Base-by-base conservation (phyloP, 257 asterid species). In the Knoxia roxburghii region DNA sequence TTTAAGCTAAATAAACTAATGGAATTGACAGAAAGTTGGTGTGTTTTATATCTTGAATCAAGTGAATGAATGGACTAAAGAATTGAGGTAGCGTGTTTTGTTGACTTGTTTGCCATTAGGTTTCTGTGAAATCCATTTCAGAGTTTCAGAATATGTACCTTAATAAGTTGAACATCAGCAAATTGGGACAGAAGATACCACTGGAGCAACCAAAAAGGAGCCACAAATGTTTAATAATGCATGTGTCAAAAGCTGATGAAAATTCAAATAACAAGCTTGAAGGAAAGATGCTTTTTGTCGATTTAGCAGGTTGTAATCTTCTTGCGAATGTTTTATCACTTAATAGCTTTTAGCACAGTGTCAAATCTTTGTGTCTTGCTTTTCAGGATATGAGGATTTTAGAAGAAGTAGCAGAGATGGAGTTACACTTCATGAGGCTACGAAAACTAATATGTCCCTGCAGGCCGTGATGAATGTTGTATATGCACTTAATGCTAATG, bases 241-340 rank as follows among this genome's bases (percentile, higher is more conserved):
- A 79, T 49, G 73, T 89, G 73, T 74, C 72, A 33, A 78, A 89
- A 58, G 64, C 66, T 46, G 76, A 85, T 58, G 82, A 70, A 60
- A 69, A 64, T 68, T 52, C 62, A 69, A 81, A 68, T 65, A 13
- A 59, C 74, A 88, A 78, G 77, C 26, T 61, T 64, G 74, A 48
- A 10, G 84, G 72, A 66, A 85, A 84, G 87, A 86, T 93, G 71
- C 85, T 83, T 74, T 93, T 93, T 71, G 87, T 93, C 74, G 97
- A 93, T 75, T 78, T 93, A 78, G 91, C 97, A 78, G 98, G 98
- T 93, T 61, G 48, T 18, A 50, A 17, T 59, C 39, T 51, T 33
- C 24, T 46, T 21, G 21, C 14, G 8, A 21, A 32, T 4, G 26
- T 66, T 48, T 33, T 46, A 15, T 57, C 12, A 13, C 23, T 32